phyloP scores from a whole-genome alignment of 176 grass and related monocot species.

The Dendrocalamus sinicus region DNA sequence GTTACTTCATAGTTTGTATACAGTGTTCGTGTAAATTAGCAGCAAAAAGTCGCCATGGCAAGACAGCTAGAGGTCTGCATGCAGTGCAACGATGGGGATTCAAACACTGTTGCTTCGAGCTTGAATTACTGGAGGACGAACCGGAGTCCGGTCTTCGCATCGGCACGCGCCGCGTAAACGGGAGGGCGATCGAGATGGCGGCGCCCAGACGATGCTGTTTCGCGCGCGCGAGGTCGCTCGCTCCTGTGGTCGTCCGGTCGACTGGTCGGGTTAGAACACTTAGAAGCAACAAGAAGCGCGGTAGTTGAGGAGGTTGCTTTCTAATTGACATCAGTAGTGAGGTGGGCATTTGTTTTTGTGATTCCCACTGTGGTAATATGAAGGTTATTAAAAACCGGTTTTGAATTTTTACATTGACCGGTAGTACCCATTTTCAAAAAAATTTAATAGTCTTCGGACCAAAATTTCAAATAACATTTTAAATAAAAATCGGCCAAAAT shows the following conservation, averaged over 20 bases:
- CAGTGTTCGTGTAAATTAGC: constrained; percentile 3
- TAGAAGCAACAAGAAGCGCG: neutral
- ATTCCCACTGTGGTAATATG: neutral
- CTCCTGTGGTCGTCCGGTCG: neutral
- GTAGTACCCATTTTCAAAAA: too few species aligned
- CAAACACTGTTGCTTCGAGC: neutral
- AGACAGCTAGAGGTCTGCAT: neutral
- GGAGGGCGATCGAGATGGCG: neutral
- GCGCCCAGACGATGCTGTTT: neutral
- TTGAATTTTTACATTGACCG: too few species aligned
- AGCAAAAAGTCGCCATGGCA: neutral
- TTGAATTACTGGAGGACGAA: neutral
- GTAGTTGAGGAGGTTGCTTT: constrained; percentile 28
- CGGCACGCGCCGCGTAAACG: neutral
- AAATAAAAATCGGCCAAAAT: too few species aligned
- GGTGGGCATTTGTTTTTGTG: neutral
- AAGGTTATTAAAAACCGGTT: too few species aligned
- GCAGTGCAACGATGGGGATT: neutral
- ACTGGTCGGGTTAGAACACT: neutral
- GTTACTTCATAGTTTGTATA: neutral
- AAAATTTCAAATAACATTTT: too few species aligned
- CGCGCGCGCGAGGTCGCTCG: neutral
- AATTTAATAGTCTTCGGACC: too few species aligned
- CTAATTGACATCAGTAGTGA: constrained; percentile 34
- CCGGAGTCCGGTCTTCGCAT: neutral